Base-by-base conservation (phyloP, 805 yeast genomes). In the Pichia californica region DNA sequence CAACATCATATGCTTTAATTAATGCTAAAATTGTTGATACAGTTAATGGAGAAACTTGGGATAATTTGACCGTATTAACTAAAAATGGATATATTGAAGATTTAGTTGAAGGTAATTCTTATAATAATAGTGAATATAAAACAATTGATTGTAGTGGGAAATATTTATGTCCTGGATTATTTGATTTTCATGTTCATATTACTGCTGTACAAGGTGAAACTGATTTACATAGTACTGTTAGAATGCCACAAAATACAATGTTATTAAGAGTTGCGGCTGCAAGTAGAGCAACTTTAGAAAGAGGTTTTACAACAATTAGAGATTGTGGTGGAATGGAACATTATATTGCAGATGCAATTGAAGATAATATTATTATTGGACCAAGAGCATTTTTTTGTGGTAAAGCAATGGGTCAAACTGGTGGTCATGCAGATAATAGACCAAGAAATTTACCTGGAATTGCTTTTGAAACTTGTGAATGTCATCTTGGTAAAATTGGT, bases 361-460 rank as follows among this genome's bases (percentile, higher is more conserved):
- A 51, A 10, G 56, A 54, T 25, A 60, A 60, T 11, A 51, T 56
- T 23, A 52, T 57, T 21, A 46, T 46, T 20, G 63, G 62, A 0
- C 63, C 63, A 4, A 46, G 61, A 35, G 29, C 55, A 7, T 49
- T 57, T 29, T 48, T 51, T 31, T 49, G 56, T 23, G 63, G 62
- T 5, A 47, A 45, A 21, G 58, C 59, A 14, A 45, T 58, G 15
- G 52, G 60, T 20, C 62, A 58, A 42, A 58, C 63, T 8, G 63
- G 61, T 20, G 63, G 62, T 4, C 63, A 58, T 49, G 60, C 53
- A 14, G 61, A 58, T 41, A 35, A 52, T 44, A 43, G 58, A 30
- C 49, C 49, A 25, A 47, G 35, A 6, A 56, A 51, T 19, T 34
- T 55, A 26, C 58, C 59, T n/a, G 52, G 48, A n/a, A 53, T 49